Base-by-base conservation (phyloP, 2,329 filamentous ascomycete species). In the Davidsoniella neocaledoniae region DNA sequence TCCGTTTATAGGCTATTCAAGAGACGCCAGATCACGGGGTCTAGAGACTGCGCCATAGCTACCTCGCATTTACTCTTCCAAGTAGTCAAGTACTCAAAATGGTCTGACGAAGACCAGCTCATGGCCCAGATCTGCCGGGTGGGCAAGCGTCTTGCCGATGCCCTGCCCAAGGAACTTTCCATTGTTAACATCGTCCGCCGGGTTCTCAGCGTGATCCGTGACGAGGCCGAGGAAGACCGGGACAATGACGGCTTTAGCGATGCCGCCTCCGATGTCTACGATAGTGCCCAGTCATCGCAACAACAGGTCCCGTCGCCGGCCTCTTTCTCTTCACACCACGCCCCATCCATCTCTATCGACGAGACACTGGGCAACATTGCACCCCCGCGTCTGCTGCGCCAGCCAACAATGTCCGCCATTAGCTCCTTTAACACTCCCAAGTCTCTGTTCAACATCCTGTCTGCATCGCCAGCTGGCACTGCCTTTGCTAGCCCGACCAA, bases 121-220 rank as follows among this genome's bases (percentile, higher is more conserved):
- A 77, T 96, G 53, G 76, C 81, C 57, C 80, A 85, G 56, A 80
- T 98, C 54, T 80, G 84, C 56, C 74, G 79, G 53, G 79, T 90
- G 21, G 91, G 91, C 50, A 75, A 79, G 57, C 77, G 79, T 50
- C 72, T 98, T 41, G 80, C 83, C 36, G 77, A 82, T 50, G 88
- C 91, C 6, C 86, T 94, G 59, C 90, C 90, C 14, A 77, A 83
- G 54, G 91, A 96, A 67, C 81, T 94, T 57, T 86, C 87, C 4
- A 86, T 95, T 42, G 90, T 87, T 48, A 98, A 98, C 60, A 88
- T 98, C 57, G 86, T 95, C 43, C 79, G 88, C 54, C 80, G 91
- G 54, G 84, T 96, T 2, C 70, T 98, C 37, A 85, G 87, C 41
- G 73, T 98, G 55, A 91, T 98, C 56, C 79, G 91, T 47, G 88